Conservation (phyloP, 768 basidiomycete species). For the Naematelia encephala region DNA sequence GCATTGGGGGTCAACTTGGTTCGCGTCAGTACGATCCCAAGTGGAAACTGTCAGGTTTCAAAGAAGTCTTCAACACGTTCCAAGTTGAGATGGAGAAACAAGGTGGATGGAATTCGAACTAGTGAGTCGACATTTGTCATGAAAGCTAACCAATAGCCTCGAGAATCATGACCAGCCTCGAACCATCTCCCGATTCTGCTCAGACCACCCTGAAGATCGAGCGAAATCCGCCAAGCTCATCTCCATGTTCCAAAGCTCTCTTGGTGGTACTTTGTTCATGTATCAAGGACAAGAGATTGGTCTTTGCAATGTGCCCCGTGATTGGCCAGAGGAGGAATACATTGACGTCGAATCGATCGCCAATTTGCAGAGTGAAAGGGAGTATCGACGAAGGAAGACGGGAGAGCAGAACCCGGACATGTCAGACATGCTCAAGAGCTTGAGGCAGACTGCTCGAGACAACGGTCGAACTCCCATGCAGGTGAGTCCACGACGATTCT, state of each 20-base stretch:
- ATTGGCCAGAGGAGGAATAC: slow-evolving; percentile 70
- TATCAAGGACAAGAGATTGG: slow-evolving; percentile 73
- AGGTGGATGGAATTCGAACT: slow-evolving; percentile 65
- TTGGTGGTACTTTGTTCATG: slow-evolving; percentile 66
- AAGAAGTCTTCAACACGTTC: slow-evolving; percentile 56
- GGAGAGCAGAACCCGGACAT: slow-evolving; percentile 57
- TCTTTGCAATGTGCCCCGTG: slow-evolving; percentile 53
- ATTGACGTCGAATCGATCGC: slow-evolving; percentile 58
- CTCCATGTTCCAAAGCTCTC: slow-evolving; percentile 61
- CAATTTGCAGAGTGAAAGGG: slow-evolving; percentile 17
- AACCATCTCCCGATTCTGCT: slow-evolving; percentile 64
- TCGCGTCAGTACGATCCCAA: slow-evolving; percentile 5
- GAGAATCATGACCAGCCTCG: slow-evolving; percentile 50
- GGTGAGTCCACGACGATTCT: slow-evolving; percentile 16
- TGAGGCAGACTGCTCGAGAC: slow-evolving; percentile 66
- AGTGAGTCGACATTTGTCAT: not conserved
- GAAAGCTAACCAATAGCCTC: slow-evolving; percentile 16
- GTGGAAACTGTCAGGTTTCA: slow-evolving; percentile 61
- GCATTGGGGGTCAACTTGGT: slow-evolving; percentile 29
- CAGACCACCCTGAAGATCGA: slow-evolving; percentile 62
- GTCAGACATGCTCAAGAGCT: slow-evolving; percentile 60
- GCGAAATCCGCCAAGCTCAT: slow-evolving; percentile 63
- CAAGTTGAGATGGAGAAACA: slow-evolving; percentile 60
- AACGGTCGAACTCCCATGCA: slow-evolving; percentile 57
- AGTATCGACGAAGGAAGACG: slow-evolving; percentile 15